A percentile compares a stretch with the other conserved stretches of the same genome.
phyloP scores from a whole-genome alignment of 805 yeast genomes.

The Cyberlindnera nakhonratchasimensis region DNA sequence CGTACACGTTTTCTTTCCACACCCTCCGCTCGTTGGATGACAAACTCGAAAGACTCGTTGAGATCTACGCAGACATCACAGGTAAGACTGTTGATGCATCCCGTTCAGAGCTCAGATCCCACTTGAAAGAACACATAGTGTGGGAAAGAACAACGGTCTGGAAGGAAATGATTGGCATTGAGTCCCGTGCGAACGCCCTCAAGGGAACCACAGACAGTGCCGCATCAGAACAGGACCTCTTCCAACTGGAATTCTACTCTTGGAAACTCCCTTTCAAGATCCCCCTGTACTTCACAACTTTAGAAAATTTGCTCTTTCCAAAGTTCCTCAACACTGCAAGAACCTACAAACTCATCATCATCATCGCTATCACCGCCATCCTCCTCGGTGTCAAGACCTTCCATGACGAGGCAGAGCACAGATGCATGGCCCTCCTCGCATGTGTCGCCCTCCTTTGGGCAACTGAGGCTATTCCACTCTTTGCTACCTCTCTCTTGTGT shows the following conservation, averaged over 20 bases:
- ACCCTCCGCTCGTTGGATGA: slow-evolving; percentile 48
- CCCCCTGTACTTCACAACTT: slow-evolving; percentile 25
- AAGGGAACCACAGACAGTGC: slow-evolving; percentile 39
- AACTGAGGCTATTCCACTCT: slow-evolving; percentile 88
- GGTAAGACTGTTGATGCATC: slow-evolving; percentile 34
- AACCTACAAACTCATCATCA: slow-evolving; percentile 30
- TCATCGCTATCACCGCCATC: slow-evolving; percentile 49
- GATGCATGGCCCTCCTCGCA: slow-evolving; percentile 64
- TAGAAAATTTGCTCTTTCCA: slow-evolving; percentile 37
- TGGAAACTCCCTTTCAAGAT: slow-evolving; percentile 32
- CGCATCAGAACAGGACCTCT: slow-evolving; percentile 28
- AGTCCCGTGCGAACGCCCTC: slow-evolving; percentile 51
- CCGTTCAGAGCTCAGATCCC: slow-evolving; percentile 52
- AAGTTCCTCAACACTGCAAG: slow-evolving; percentile 39
- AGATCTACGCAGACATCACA: slow-evolving; percentile 50
- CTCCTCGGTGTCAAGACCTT: slow-evolving; percentile 58
- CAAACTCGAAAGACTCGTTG: slow-evolving; percentile 49
- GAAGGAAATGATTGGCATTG: slow-evolving; percentile 90
- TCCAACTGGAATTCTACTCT: slow-evolving; percentile 32
- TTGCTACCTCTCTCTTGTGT: slow-evolving; percentile 81
- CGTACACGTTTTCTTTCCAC: slow-evolving; percentile 52
- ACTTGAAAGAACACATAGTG: slow-evolving; percentile 83
- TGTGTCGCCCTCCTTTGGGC: slow-evolving; percentile 84
- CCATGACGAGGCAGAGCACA: slow-evolving; percentile 55
- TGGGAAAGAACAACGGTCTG: slow-evolving; percentile 97